These are phyloP conservation scores for Kwoniella dendrophila DNA, from an alignment of 768 basidiomycete genomes.

Conservation along the genomic window DNA sequence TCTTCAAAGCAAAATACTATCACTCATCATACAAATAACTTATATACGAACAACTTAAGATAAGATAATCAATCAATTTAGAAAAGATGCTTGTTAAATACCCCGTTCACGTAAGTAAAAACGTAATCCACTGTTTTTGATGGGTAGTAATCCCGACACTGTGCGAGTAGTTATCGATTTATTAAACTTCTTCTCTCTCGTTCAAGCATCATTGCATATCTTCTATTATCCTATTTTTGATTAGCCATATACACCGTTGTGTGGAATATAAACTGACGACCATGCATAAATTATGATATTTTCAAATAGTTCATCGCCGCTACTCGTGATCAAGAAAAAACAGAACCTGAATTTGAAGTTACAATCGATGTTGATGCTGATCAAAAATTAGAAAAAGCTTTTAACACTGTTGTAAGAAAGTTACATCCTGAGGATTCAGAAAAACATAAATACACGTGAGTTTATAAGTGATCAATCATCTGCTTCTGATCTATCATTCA, in stretches of 20 bases:
- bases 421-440: conserved; percentile 17
- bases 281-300: neutral
- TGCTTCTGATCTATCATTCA: neutral
- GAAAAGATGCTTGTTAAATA: conserved; percentile 16
- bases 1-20: no score
- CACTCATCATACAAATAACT: neutral
- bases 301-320: conserved; percentile 17
- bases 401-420: conserved; percentile 9
- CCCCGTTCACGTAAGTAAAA: conserved; percentile 20
- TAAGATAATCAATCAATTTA: neutral
- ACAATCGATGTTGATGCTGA: conserved; percentile 18
- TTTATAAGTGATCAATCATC: no score
- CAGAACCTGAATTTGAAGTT: conserved; percentile 20
- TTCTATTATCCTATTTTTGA: no score
- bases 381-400: conserved; percentile 15
- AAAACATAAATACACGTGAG: conserved; percentile 24
- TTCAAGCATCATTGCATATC: no score
- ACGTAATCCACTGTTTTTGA: neutral
- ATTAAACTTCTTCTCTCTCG: no score
- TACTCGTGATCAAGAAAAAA: conserved; percentile 5
- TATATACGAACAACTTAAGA: neutral
- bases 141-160: neutral
- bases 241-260: no score
- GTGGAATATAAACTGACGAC: neutral
- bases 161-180: neutral